A percentile compares a stretch with the other conserved stretches of the same genome.
These are phyloP conservation scores for Russula foetens DNA, from an alignment of 768 basidiomycete genomes.

Conservation along the genomic window DNA sequence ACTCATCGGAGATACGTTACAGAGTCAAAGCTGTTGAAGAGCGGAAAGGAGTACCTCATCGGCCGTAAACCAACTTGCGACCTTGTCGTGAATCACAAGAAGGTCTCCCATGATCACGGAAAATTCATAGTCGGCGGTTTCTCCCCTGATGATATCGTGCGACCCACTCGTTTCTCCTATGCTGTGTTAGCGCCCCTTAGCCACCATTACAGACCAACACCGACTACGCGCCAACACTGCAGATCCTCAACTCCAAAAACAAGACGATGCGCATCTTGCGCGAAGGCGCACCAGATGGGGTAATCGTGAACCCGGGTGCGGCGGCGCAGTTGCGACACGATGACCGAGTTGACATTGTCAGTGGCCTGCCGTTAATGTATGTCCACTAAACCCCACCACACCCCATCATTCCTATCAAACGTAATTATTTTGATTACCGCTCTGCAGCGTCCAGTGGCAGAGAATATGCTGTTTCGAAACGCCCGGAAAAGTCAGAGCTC, in stretches of 20 bases:
- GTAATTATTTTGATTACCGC: background rate
- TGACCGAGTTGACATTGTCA: constrained; percentile 43
- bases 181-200: background rate
- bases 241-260: constrained; percentile 40
- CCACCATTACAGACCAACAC: constrained; percentile 39
- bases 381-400: constrained; percentile 18
- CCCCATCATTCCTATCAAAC: background rate
- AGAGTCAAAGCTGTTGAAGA: constrained; percentile 56
- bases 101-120: constrained; percentile 57
- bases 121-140: constrained; percentile 48
- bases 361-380: constrained; percentile 38
- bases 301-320: constrained; percentile 32
- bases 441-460: constrained; percentile 25
- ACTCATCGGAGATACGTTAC: background rate
- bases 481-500: constrained; percentile 22
- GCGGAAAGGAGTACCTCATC: constrained; percentile 43
- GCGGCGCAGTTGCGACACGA: constrained; percentile 42
- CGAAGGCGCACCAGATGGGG: constrained; percentile 23
- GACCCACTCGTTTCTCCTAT: constrained; percentile 24
- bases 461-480: constrained; percentile 20
- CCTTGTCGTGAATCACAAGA: constrained; percentile 49
- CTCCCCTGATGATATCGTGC: constrained; percentile 45
- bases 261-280: constrained; percentile 40
- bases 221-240: constrained; percentile 38
- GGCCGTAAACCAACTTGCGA: constrained; percentile 44